phyloP scores from a whole-genome alignment of 306 rosid genomes.

The Alnus glutinosa region DNA sequence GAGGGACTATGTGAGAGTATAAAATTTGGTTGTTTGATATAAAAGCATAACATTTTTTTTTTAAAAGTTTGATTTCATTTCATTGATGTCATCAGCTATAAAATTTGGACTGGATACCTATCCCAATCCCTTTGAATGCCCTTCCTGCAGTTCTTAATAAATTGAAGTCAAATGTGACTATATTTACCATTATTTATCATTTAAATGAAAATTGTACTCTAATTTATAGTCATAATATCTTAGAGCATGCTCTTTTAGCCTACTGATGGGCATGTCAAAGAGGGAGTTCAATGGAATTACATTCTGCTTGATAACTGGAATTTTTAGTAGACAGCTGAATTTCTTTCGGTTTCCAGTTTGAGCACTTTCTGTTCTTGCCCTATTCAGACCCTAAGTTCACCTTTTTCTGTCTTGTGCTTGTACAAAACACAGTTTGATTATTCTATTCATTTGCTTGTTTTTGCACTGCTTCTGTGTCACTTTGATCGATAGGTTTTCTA shows the following conservation, averaged over 20 bases:
- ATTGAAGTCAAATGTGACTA: neutral
- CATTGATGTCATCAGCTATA: neutral
- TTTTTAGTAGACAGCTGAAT: neutral
- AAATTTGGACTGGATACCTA: neutral
- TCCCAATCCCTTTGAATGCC: neutral
- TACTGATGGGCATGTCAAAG: neutral
- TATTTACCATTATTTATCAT: neutral
- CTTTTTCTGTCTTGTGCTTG: neutral
- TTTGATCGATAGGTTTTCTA: constrained; percentile 4
- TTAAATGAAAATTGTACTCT: neutral
- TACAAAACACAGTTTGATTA: neutral
- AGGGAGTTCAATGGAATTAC: neutral
- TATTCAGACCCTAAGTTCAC: neutral
- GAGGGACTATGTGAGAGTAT: neutral
- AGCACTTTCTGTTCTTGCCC: neutral
- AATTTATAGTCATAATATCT: neutral
- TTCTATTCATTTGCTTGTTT: neutral
- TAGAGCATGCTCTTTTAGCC: neutral
- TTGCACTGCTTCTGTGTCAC: neutral
- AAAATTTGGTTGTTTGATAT: neutral
- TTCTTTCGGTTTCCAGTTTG: neutral
- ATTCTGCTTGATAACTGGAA: neutral
- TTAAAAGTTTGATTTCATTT: neutral
- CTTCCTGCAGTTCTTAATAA: neutral
- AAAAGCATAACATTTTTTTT: neutral